These are phyloP conservation scores for Setomelanomma holmii DNA, from an alignment of 2,329 filamentous ascomycete genomes.

Conservation along the genomic window DNA sequence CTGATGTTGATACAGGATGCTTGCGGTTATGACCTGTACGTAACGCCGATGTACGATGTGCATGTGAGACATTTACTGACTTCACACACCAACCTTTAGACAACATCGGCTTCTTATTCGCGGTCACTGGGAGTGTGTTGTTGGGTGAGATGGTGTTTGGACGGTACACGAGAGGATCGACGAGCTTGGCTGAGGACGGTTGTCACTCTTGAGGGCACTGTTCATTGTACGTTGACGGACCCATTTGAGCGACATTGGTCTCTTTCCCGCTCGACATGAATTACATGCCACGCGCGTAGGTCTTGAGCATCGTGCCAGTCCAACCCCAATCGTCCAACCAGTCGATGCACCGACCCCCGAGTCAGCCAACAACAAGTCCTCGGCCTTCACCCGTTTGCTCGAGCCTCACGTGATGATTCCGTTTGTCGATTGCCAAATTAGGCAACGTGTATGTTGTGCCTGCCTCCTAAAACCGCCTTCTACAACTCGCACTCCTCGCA, in stretches of 20 bases:
- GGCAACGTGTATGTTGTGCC: neutral
- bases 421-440: neutral
- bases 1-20: conserved; percentile 27
- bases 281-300: too few species aligned
- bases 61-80: too few species aligned
- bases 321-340: too few species aligned
- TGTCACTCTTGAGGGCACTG: conserved; percentile 31
- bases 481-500: neutral
- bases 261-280: too few species aligned
- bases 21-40: conserved; percentile 44
- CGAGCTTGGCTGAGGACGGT: conserved; percentile 31
- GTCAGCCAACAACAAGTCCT: too few species aligned
- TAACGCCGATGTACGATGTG: too few species aligned
- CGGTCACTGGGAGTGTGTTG: conserved; percentile 38
- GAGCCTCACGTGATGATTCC: neutral
- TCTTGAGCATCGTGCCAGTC: too few species aligned
- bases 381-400: neutral
- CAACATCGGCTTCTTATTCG: conserved; percentile 40
- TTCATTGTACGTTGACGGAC: neutral
- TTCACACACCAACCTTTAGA: too few species aligned
- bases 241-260: too few species aligned
- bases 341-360: too few species aligned
- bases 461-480: neutral
- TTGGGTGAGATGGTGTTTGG: conserved; percentile 39
- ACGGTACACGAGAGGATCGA: conserved; percentile 27